Evolutionary conservation across 2,329 filamentous ascomycete species (phyloP), one percentile per base, ranked within the genome.

Genomic region (Colletotrichum siamense): DNA sequence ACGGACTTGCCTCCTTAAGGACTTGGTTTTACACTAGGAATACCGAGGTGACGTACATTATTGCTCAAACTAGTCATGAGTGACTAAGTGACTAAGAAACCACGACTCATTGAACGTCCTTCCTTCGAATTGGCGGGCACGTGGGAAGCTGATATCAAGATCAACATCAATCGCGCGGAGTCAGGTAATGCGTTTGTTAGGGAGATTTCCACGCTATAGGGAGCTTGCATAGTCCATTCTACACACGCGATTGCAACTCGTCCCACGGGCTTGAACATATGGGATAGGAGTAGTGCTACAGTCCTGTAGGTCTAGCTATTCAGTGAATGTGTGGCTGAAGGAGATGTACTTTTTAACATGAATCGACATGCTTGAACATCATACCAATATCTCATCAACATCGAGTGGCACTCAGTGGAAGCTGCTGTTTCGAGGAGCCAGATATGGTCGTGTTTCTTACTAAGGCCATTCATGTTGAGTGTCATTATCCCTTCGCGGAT

Each of bases 371-470:
- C 9, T 49, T 1, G n/a, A 49, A 49, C 18, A 49, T 4, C 44
- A 22, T 1, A 3, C 6, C n/a, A n/a, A 22, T 49, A 22, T 0
- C n/a, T 49, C n/a, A 49, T 0, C 18, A 2, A 0, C 10, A 1
- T 0, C 18, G 3, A 0, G n/a, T 22, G 10, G n/a, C n/a, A 22
- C 18, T 13, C 3, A 22, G 39, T n/a, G 10, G 2, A 15, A 49
- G 39, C 39, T 22, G 3, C 16, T 18, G 8, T 13, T 16, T 9
- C 18, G 39, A n/a, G 8, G 5, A 44, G 6, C 44, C 44, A 22
- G 8, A 4, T 2, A 49, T 49, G n/a, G 44, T 22, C 4, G n/a
- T 49, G n/a, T 22, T 12, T 49, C 44, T 49, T n/a, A 49, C 18
- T 49, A 49, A 44, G 36, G 16, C 1, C 18, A 49, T n/a, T 7